Conservation (phyloP, 768 basidiomycete species). For the Clitopilus passeckerianus region DNA sequence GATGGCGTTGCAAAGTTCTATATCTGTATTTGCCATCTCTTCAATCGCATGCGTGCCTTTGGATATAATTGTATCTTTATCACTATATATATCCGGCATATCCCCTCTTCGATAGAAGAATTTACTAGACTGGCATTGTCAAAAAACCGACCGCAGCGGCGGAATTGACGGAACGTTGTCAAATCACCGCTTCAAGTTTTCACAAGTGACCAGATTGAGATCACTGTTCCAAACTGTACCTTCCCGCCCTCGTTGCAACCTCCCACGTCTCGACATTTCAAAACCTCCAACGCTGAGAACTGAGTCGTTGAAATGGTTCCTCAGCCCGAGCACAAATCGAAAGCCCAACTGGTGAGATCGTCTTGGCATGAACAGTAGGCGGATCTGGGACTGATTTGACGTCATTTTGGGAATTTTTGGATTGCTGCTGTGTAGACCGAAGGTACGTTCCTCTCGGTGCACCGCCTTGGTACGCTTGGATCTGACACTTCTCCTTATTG, state of each 20-base stretch:
- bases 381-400: background rate
- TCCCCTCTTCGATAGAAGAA: background rate
- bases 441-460: background rate
- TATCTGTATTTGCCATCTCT: no score
- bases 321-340: background rate
- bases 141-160: background rate
- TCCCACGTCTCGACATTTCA: no score
- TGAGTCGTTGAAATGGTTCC: background rate
- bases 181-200: background rate
- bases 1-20: no score
- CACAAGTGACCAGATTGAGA: background rate
- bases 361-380: background rate
- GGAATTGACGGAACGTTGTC: background rate
- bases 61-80: no score
- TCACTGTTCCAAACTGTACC: background rate
- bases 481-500: background rate
- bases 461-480: background rate
- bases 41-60: no score
- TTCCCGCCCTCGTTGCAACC: no score
- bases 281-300: no score
- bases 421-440: background rate
- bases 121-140: background rate
- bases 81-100: background rate
- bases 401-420: background rate
- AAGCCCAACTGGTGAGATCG: background rate